Conservation (phyloP, 139 green algal genomes). For the Monoraphidium neglectum region DNA sequence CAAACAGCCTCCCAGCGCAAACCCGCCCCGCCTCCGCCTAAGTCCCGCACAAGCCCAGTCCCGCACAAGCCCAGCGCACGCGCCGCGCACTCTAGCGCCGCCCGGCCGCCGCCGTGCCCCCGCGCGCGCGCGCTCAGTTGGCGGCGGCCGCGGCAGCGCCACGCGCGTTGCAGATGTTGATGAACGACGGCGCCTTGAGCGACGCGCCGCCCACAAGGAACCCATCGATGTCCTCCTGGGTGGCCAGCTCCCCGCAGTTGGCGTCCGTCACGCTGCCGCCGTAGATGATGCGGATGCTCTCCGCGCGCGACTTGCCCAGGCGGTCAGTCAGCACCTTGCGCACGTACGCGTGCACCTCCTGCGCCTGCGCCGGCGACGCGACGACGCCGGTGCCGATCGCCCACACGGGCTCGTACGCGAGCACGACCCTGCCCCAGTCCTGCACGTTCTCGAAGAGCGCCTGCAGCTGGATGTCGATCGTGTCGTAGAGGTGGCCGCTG, state of each 20-base stretch:
- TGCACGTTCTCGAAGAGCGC: slow-evolving; percentile 61
- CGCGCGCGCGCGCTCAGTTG: too few relatives aligned
- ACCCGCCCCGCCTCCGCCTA: too few relatives aligned
- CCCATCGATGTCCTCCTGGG: slow-evolving; percentile 91
- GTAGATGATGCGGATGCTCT: slow-evolving; percentile 83
- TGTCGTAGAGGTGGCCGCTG: slow-evolving; percentile 62
- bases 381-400: slow-evolving; percentile 89
- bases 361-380: slow-evolving; percentile 88
- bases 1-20: too few relatives aligned
- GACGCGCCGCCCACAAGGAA: slow-evolving; percentile 98
- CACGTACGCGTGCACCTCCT: slow-evolving; percentile 91
- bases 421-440: slow-evolving; percentile 91
- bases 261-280: slow-evolving; percentile 86
- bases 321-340: slow-evolving; percentile 79
- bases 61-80: too few relatives aligned
- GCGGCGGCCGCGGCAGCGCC: too few relatives aligned
- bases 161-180: slow-evolving; percentile 69
- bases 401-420: slow-evolving; percentile 99
- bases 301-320: slow-evolving; percentile 59
- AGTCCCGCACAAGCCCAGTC: too few relatives aligned
- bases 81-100: too few relatives aligned
- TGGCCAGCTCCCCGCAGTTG: slow-evolving; percentile 81
- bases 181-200: slow-evolving; percentile 87
- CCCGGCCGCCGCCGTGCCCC: too few relatives aligned
- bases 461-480: slow-evolving; percentile 78